Base-by-base conservation (phyloP, 306 rosid genomes). In the Sindora glabra region DNA sequence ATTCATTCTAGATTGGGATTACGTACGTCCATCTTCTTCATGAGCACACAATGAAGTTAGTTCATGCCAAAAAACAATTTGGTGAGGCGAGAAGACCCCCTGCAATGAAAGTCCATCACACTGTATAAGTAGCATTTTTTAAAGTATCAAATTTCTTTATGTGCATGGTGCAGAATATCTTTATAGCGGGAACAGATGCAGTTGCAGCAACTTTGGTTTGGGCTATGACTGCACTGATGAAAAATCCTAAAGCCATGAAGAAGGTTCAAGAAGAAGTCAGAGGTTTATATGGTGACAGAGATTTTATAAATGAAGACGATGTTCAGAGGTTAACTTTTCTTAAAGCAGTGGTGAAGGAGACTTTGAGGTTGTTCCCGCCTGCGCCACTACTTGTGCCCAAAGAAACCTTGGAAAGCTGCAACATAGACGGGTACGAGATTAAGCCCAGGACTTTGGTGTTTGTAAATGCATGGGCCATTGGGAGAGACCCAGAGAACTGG, bases 171-270 rank as follows among this genome's bases (percentile, higher is more conserved):
- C 45, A 39, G 78, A 62, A 77, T 56, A 62, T 77, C 8, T 72
- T 72, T 30, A 10, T 56, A 34, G 82, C 75, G 2, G 78, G 78
- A 62, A 71, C 81, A 42, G 77, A 71, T 70, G 17, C 77, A 1
- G 14, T 16, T 26, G 22, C 74, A 13, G 57, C 59, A 7, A 48
- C 45, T 39, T 0, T 48, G 5, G 71, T 66, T 11, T 66, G 74
- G 77, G 74, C 64, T 0, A 76, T 76, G 81, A 66, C 37, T 1
- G 65, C 63, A 48, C 24, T 76, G 7, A 17, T 76, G 34, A 76
- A 61, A 49, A 67, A 67, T 52, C 63, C 54, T 0, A 53, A 53
- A 15, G 67, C 13, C 8, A 68, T 73, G 83, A 39, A 34, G 0
- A 69, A 68, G 19, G 70, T 54, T 15, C 62, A 73, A 64, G 15